These are phyloP conservation scores for Carex sylvatica DNA, from an alignment of 202 grass and related monocot genomes.

Conservation along the genomic window DNA sequence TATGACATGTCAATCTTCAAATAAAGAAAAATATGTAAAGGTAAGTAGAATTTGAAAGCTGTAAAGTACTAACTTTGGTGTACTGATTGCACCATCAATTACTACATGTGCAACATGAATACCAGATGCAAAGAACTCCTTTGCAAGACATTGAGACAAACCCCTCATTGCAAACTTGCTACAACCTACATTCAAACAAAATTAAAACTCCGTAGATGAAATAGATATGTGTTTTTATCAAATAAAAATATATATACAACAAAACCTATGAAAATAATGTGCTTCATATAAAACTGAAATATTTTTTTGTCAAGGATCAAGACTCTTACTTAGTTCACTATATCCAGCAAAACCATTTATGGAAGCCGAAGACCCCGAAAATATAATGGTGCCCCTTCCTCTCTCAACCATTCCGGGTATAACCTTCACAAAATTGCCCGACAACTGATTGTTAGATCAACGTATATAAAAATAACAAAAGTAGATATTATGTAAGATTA, in stretches of 20 bases:
- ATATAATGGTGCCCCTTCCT: conserved; percentile 80
- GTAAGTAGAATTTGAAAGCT: not conserved
- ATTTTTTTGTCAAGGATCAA: not conserved
- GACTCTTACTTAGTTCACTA: conserved; percentile 53
- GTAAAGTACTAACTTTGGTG: conserved; percentile 41
- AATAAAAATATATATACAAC: not conserved
- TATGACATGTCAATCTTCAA: not conserved
- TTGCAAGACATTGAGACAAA: conserved; percentile 65
- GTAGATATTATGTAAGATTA: not conserved
- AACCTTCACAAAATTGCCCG: conserved; percentile 35
- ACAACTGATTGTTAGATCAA: conserved; percentile 6
- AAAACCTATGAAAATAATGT: not conserved
- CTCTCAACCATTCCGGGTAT: conserved; percentile 85
- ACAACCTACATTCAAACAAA: conserved; percentile 44
- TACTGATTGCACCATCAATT: conserved; percentile 67
- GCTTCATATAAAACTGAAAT: not conserved
- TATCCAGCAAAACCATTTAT: conserved; percentile 55
- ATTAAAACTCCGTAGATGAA: not conserved
- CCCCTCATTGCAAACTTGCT: conserved; percentile 85
- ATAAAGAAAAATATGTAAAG: not conserved
- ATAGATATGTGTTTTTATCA: not conserved
- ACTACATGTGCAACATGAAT: conserved; percentile 87
- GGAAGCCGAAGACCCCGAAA: conserved; percentile 78
- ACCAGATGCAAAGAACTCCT: conserved; percentile 67
- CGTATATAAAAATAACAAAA: not conserved